Conservation (phyloP, 805 yeast species). For the Kazachstania taianensis region DNA sequence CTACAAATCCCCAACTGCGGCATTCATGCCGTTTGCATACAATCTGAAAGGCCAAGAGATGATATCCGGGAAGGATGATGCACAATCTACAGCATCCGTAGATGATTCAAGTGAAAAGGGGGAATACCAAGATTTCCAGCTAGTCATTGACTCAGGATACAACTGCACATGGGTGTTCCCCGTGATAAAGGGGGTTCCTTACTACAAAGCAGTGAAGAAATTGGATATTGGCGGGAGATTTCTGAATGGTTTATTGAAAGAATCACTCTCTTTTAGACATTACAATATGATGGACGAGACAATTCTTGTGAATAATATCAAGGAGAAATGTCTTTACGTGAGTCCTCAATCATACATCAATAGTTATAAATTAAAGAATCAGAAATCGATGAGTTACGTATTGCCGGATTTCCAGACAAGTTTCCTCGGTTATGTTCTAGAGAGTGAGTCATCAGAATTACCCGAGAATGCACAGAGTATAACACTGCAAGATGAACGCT, state of each 20-base stretch:
- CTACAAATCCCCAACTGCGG: constrained; percentile 54
- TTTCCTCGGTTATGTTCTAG: constrained; percentile 53
- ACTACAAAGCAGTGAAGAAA: constrained; percentile 66
- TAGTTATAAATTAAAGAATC: constrained; percentile 23
- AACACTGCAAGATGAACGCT: constrained; percentile 70
- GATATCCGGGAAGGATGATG: constrained; percentile 18
- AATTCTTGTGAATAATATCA: constrained; percentile 69
- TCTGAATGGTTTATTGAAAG: constrained; percentile 73
- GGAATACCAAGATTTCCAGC: constrained; percentile 47
- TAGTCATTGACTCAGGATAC: constrained; percentile 84
- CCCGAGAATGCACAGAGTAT: constrained; percentile 54
- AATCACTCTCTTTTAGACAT: constrained; percentile 79
- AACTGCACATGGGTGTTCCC: constrained; percentile 84
- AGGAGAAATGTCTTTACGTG: constrained; percentile 43
- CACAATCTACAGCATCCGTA: constrained; percentile 4
- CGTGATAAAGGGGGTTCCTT: constrained; percentile 63
- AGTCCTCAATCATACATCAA: constrained; percentile 41
- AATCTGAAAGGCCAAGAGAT: constrained; percentile 4
- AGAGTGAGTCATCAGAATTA: constrained; percentile 17
- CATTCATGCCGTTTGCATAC: constrained; percentile 54
- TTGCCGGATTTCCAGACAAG: constrained; percentile 83
- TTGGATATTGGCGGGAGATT: constrained; percentile 82
- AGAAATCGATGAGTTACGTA: constrained; percentile 53
- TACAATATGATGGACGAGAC: constrained; percentile 92
- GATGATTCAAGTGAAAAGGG: background rate